Evolutionary conservation across 2,329 filamentous ascomycete genomes (phyloP), one percentile per base, ranked within the genome.

Genomic region (Beauveria bassiana): DNA sequence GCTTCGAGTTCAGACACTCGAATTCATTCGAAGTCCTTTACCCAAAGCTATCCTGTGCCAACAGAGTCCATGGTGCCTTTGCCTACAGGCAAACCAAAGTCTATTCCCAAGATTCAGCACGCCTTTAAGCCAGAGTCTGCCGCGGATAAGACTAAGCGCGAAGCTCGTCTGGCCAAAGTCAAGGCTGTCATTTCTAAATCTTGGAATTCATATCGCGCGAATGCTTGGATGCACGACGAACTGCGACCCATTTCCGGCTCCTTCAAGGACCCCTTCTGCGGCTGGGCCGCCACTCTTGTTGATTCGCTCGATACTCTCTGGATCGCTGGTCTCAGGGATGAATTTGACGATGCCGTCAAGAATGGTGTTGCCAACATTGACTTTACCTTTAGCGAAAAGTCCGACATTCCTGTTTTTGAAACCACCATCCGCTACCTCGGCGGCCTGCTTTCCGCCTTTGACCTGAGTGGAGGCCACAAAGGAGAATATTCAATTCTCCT

Each of bases 381-480:
- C 73, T 97, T 97, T 68, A 95, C 90, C 3, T 88, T 83, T 70
- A 74, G 16, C 79, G 86, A 54, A 71, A 75, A 43, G 84, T 89
- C 53, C 5, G 34, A 50, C 3, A 95, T 97, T 51, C 92, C 91
- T n/a, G 81, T 96, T 8, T 97, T 97, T 68, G 93, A 97, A 74
- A 96, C 92, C 0, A 90, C 87, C 12, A 97, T 98, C 70, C 86
- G 93, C 57, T 96, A 97, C 68, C 80, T 98, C 5, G 93, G 93
- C 38, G 93, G 93, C 1, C 77, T 98, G 49, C 70, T 97, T 47
- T 86, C 86, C 45, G 93, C 93, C 7, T 97, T 93, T 71, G 93
- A 98, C 75, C 81, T 97, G 61, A 93, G 89, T 58, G 88, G 84
- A 20, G 85, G 83, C 7, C 68, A 74, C 43, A 68, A 74, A 8